Conservation (phyloP, 176 grass and related monocot species). For the Bonia amplexicaulis region DNA sequence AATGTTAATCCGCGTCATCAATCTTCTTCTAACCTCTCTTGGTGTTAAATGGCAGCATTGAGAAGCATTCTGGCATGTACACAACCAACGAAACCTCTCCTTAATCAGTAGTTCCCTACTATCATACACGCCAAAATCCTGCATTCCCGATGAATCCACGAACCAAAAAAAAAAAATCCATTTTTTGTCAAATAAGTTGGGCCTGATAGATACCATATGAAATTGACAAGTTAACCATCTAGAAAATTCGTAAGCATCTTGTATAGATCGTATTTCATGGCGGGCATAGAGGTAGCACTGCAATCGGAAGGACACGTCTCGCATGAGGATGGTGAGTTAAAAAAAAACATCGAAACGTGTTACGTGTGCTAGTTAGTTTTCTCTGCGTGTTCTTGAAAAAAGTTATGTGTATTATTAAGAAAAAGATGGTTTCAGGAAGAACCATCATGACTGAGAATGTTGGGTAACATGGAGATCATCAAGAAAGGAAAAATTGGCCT, state of each 20-base stretch:
- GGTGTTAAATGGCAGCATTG: background rate
- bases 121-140: background rate
- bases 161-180: background rate
- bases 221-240: background rate
- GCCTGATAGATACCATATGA: background rate
- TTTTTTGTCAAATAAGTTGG: too few species aligned
- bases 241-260: background rate
- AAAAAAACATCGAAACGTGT: too few species aligned
- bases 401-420: background rate
- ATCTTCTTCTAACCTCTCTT: background rate
- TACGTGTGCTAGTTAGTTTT: background rate
- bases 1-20: background rate
- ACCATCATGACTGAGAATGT: background rate
- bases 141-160: background rate
- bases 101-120: background rate
- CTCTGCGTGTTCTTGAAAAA: background rate
- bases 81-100: background rate
- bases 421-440: background rate
- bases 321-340: too few species aligned
- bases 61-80: background rate
- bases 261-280: background rate
- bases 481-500: too few species aligned
- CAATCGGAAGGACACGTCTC: background rate
- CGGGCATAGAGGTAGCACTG: background rate
- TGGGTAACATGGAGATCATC: too few species aligned